Percentiles rank a stretch among this genome's conserved stretches.
Evolutionary conservation across 805 yeast genomes (phyloP).

Genomic region (Candida nemodendra): DNA sequence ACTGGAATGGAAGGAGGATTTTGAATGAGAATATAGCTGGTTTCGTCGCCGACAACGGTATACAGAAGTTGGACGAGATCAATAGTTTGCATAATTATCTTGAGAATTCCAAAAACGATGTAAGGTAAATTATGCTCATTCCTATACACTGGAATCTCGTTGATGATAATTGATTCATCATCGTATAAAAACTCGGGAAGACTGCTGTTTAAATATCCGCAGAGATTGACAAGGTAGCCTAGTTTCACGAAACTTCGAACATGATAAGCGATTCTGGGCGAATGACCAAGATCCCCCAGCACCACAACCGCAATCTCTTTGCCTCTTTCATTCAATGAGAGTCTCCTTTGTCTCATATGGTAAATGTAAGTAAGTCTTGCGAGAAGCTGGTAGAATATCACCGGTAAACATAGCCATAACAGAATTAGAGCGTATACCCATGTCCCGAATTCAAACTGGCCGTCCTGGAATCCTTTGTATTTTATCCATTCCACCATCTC

Average conservation of each 20-base stretch:
- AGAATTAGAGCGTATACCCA: conserved; percentile 47
- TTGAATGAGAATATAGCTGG: conserved; percentile 71
- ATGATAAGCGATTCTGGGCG: conserved; percentile 93
- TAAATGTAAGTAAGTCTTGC: conserved; percentile 35
- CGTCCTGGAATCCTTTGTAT: conserved; percentile 23
- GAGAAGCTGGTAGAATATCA: conserved; percentile 39
- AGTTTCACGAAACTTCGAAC: conserved; percentile 69
- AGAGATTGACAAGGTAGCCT: conserved; percentile 75
- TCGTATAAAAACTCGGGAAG: conserved; percentile 52
- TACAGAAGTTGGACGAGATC: conserved; percentile 49
- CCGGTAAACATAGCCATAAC: conserved; percentile 46
- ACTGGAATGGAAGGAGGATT: conserved; percentile 94
- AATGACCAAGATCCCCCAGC: conserved; percentile 90
- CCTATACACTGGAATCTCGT: conserved; percentile 41
- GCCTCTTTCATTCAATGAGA: conserved; percentile 20
- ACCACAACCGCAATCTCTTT: conserved; percentile 75
- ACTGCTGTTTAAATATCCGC: conserved; percentile 72
- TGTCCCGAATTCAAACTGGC: conserved; percentile 27
- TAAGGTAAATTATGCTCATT: conserved; percentile 48
- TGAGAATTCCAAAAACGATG: conserved; percentile 52
- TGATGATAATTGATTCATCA: conserved; percentile 45
- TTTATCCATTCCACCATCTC: conserved; percentile 21
- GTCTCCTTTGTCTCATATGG: conserved; percentile 11
- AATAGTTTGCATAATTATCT: conserved; percentile 57
- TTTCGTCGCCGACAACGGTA: conserved; percentile 52